Conservation (phyloP, 768 basidiomycete species). For the Amanita phalloides region DNA sequence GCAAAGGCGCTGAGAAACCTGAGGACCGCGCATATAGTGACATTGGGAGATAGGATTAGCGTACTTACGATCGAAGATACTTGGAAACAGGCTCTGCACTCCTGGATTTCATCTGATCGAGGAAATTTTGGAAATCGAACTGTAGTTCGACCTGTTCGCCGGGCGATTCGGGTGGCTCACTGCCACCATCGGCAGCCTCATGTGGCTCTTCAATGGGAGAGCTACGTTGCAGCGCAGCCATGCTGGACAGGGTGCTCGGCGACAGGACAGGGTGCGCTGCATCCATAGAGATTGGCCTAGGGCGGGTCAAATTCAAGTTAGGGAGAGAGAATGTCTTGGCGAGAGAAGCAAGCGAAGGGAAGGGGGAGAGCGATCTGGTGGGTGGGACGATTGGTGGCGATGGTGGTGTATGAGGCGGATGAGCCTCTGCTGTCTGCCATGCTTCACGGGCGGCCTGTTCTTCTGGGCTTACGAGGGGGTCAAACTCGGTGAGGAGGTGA, state of each 20-base stretch:
- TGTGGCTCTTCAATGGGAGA: slow-evolving; percentile 3
- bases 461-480: slow-evolving; percentile 49
- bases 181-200: neutral
- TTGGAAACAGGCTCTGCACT: slow-evolving; percentile 89
- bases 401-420: slow-evolving; percentile 38
- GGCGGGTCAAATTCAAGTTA: slow-evolving; percentile 22
- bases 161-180: neutral
- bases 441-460: slow-evolving; percentile 52
- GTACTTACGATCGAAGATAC: slow-evolving; percentile 85
- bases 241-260: slow-evolving; percentile 42
- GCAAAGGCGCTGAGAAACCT: slow-evolving; percentile 93
- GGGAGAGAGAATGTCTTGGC: slow-evolving; percentile 56
- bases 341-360: slow-evolving; percentile 55
- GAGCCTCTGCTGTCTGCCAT: slow-evolving; percentile 52
- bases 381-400: slow-evolving; percentile 17
- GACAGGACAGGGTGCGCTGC: slow-evolving; percentile 47
- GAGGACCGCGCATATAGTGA: slow-evolving; percentile 2
- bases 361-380: slow-evolving; percentile 30
- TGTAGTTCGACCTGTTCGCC: slow-evolving; percentile 25
- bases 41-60: neutral
- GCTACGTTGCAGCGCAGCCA: slow-evolving; percentile 28
- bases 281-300: slow-evolving; percentile 54
- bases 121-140: slow-evolving; percentile 92
- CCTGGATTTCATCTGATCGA: slow-evolving; percentile 88
- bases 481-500: slow-evolving; percentile 52